Base-by-base conservation (phyloP, 441 rosid species). In the Erodium trifolium region DNA sequence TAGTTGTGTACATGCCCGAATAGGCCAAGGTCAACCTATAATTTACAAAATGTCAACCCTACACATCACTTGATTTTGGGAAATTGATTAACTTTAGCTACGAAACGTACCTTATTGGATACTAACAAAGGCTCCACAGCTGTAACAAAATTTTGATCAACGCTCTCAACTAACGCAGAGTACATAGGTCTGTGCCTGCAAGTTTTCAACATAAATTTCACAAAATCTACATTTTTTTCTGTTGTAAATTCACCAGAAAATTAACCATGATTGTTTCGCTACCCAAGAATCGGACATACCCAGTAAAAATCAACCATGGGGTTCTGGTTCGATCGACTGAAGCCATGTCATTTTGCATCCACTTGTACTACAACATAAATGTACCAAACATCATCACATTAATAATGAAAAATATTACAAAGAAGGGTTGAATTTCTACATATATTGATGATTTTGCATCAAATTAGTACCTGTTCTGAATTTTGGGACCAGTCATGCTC, bases 181-280 rank as follows among this genome's bases (percentile, higher is more conserved):
- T 81, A 79, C 89, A 88, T 86, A 2, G 87, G 88, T 59, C 91
- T 82, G 63, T 88, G 94, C 73, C 91, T 82, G 82, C 82, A 80
- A 45, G 31, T 59, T 64, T 14, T 31, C 72, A 68, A 34, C 55
- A 49, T 13, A 49, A 49, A 12, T 10, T 49, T 39, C 45, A 39
- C 9, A 12, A 23, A 23, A 23, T 23, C 2, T 0, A 23, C 2
- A 0, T 23, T 23, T 23, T 23, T 23, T 23, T 23, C 27, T 23
- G 27, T 23, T 23, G 27, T 23, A 23, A 23, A 23, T 23, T 23
- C 27, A 23, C 27, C 27, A 0, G 27, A 23, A 23, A 23, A 23
- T 23, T 23, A 23, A 23, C 27, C 55, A 49, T 13, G 12, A 49
- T n/a, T 51, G 59, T 51, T 51, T 4, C 3, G 4, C n/a, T n/a